A percentile compares a stretch with the other conserved stretches of the same genome.
Evolutionary conservation across 257 asterid species (phyloP).

Genomic region (Primulina eburnea): DNA sequence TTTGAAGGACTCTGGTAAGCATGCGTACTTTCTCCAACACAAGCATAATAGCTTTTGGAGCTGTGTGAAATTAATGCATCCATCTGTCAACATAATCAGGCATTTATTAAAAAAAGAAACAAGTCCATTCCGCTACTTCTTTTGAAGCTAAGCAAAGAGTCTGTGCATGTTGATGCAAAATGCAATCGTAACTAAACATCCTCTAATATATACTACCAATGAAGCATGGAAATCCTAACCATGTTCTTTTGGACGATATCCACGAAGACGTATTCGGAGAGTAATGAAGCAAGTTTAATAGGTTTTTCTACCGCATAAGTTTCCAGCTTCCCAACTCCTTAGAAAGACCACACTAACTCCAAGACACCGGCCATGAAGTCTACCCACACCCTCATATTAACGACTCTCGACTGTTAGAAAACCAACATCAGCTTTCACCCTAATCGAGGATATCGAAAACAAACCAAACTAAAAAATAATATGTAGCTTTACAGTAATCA

Average conservation of each 20-base stretch:
- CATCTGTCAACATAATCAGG: slow-evolving; percentile 54
- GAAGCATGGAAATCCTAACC: not conserved
- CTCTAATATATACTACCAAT: not conserved
- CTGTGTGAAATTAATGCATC: slow-evolving; percentile 84
- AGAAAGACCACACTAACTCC: no score
- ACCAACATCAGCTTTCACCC: no score
- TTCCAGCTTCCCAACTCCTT: no score
- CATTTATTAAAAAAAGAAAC: not conserved
- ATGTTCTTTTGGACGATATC: not conserved
- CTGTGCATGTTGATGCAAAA: not conserved
- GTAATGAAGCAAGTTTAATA: not conserved
- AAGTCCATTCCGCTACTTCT: not conserved
- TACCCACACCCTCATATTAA: no score
- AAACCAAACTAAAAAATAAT: no score
- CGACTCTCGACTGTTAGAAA: no score
- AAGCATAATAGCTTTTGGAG: slow-evolving; percentile 92
- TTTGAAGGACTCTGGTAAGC: slow-evolving; percentile 99
- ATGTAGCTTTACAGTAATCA: not conserved
- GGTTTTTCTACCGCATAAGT: no score
- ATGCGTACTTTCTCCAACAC: slow-evolving; percentile 98
- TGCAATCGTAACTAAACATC: not conserved
- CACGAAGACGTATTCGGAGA: not conserved
- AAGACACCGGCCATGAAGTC: no score
- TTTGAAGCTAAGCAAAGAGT: not conserved
- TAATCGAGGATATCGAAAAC: no score